Percentiles rank a stretch among this genome's conserved stretches.
phyloP scores from a whole-genome alignment of 768 basidiomycete genomes.

The Porpolomopsis calyptriformis region DNA sequence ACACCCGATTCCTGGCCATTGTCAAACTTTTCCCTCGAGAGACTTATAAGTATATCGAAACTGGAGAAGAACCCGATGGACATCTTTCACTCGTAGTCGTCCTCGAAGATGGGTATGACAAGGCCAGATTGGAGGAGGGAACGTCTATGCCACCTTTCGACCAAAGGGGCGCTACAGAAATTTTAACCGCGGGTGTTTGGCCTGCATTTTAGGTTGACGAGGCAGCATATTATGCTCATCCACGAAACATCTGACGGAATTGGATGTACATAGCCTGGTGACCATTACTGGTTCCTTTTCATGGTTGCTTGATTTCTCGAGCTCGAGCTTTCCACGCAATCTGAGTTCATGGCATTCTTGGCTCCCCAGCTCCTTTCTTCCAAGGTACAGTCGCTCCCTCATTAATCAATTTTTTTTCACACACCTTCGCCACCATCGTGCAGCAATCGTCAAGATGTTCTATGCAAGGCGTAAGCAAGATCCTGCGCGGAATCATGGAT shows the following conservation, averaged over 20 bases:
- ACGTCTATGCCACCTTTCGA: slow-evolving; percentile 6
- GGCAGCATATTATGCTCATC: background rate
- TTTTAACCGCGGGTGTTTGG: slow-evolving; percentile 1
- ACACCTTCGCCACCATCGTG: background rate
- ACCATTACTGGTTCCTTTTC: slow-evolving; percentile 1
- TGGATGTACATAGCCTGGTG: background rate
- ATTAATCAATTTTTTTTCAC: slow-evolving; percentile 1
- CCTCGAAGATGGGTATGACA: slow-evolving; percentile 8
- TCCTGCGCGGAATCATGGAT: slow-evolving; percentile 54
- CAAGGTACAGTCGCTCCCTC: slow-evolving; percentile 44
- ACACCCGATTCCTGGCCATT: background rate
- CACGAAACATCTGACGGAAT: background rate
- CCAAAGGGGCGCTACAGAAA: slow-evolving; percentile 2
- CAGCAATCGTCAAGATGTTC: slow-evolving; percentile 83
- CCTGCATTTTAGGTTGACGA: slow-evolving; percentile 1
- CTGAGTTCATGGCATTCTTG: slow-evolving; percentile 67
- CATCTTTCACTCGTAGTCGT: slow-evolving; percentile 7
- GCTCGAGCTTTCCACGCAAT: slow-evolving; percentile 18
- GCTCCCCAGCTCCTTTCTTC: slow-evolving; percentile 70
- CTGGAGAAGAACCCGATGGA: slow-evolving; percentile 8
- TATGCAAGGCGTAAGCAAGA: slow-evolving; percentile 74
- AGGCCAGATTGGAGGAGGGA: slow-evolving; percentile 5
- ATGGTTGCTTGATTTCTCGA: slow-evolving; percentile 2
- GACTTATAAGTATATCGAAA: background rate
- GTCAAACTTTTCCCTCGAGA: slow-evolving; percentile 1